These are phyloP conservation scores for Dichotomocladium elegans DNA, from an alignment of 371 early-diverging fungal genomes.

Conservation along the genomic window DNA sequence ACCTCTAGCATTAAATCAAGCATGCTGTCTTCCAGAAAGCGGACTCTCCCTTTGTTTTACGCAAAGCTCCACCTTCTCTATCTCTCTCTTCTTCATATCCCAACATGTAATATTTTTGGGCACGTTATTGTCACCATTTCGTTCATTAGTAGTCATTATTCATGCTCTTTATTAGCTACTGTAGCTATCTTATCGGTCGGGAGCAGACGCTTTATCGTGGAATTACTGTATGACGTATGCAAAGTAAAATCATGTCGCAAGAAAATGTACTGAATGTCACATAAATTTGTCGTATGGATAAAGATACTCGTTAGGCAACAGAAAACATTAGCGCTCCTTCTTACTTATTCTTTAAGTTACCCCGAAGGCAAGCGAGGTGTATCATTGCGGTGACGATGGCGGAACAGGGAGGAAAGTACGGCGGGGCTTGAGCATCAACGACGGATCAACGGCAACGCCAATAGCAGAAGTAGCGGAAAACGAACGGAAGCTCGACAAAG, in stretches of 20 bases:
- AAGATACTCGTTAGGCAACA: constrained; percentile 67
- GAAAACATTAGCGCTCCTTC: constrained; percentile 66
- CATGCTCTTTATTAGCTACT: constrained; percentile 74
- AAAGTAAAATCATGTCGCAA: no score
- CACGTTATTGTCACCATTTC: background rate
- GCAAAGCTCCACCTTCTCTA: background rate
- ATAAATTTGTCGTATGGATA: constrained; percentile 55
- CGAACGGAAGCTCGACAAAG: no score
- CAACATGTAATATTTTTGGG: background rate
- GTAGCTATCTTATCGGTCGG: background rate
- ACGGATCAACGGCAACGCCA: no score
- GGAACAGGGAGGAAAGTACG: no score
- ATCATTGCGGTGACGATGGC: no score
- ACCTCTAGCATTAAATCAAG: background rate
- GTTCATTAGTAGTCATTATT: background rate
- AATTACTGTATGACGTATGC: no score
- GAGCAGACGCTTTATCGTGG: no score
- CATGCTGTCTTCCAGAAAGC: background rate
- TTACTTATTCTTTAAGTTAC: no score
- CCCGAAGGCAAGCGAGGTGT: background rate
- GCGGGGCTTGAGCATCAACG: no score
- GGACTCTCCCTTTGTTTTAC: background rate
- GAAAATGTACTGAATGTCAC: no score
- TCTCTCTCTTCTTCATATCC: background rate
- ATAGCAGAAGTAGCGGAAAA: no score